A percentile compares a stretch with the other conserved stretches of the same genome.
Conservation (phyloP, 306 rosid species). For the Abrus precatorius region DNA sequence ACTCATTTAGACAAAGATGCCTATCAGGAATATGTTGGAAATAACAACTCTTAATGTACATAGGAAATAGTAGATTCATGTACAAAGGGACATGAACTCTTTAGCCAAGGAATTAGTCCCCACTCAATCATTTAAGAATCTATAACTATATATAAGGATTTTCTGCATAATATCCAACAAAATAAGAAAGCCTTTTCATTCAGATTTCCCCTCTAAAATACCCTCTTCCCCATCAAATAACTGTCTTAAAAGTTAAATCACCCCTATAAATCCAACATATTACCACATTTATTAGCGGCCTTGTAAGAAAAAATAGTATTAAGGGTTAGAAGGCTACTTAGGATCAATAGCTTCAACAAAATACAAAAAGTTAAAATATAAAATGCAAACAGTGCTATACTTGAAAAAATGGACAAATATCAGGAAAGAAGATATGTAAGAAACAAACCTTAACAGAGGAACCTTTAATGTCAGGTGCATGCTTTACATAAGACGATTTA, state of each 20-base stretch:
- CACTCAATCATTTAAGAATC: not conserved
- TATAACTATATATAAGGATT: not conserved
- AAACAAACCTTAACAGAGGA: conserved; percentile 89
- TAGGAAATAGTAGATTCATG: not conserved
- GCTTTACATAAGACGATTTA: conserved; percentile 88
- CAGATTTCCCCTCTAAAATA: not conserved
- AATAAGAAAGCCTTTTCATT: not conserved
- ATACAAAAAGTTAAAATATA: conserved; percentile 23
- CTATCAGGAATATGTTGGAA: not conserved
- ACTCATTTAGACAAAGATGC: conserved; percentile 7
- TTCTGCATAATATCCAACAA: not conserved
- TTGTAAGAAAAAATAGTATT: conserved; percentile 9
- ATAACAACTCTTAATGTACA: not conserved
- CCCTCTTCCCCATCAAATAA: not conserved
- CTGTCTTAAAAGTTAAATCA: no score
- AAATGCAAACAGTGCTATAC: conserved; percentile 8
- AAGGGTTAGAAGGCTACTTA: not conserved
- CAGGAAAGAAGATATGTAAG: conserved; percentile 23
- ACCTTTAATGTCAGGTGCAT: conserved; percentile 87
- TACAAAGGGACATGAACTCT: not conserved
- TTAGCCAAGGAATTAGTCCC: not conserved
- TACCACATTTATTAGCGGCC: not conserved
- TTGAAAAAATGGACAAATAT: conserved; percentile 10
- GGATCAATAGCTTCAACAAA: not conserved
- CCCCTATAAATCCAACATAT: not conserved